phyloP scores from a whole-genome alignment of 2,329 filamentous ascomycete genomes.

The Trichothecium roseum region DNA sequence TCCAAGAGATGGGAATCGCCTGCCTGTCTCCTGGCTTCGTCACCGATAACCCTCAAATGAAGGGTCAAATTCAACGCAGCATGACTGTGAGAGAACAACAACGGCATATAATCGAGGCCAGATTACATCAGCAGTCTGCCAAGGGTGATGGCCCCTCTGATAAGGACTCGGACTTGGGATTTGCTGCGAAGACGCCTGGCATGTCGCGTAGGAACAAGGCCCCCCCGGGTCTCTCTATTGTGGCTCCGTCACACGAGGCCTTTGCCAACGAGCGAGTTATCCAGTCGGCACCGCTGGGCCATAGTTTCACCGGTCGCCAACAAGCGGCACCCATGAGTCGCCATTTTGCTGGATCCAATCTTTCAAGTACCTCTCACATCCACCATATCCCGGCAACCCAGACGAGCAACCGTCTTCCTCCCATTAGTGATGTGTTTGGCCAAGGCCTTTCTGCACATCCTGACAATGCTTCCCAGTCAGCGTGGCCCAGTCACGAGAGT shows the following conservation, averaged over 20 bases:
- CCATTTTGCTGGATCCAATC: conserved; percentile 69
- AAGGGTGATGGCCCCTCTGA: conserved; percentile 56
- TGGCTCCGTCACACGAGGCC: conserved; percentile 83
- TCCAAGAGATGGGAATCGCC: conserved; percentile 87
- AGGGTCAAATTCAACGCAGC: conserved; percentile 89
- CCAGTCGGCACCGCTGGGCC: conserved; percentile 88
- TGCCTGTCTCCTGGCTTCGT: conserved; percentile 94
- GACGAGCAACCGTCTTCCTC: conserved; percentile 83
- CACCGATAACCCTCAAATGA: conserved; percentile 93
- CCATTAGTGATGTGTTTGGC: conserved; percentile 90
- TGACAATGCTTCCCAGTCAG: conserved; percentile 34
- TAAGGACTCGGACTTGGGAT: conserved; percentile 35
- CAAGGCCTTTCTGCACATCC: conserved; percentile 59
- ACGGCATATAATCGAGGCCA: conserved; percentile 84
- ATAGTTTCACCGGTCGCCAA: conserved; percentile 88
- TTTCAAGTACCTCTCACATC: conserved; percentile 79
- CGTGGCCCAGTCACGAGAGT: conserved; percentile 53
- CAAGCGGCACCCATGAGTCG: conserved; percentile 66
- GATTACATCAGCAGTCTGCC: conserved; percentile 79
- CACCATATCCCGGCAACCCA: conserved; percentile 82
- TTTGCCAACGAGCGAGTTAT: conserved; percentile 93
- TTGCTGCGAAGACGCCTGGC: conserved; percentile 60
- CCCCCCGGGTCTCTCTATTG: conserved; percentile 84
- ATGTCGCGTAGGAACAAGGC: conserved; percentile 67
- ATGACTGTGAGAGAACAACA: conserved; percentile 91